A percentile compares a stretch with the other conserved stretches of the same genome.
phyloP scores from a whole-genome alignment of 495 filamentous ascomycete species.

The Chaetomidium leptoderma region DNA sequence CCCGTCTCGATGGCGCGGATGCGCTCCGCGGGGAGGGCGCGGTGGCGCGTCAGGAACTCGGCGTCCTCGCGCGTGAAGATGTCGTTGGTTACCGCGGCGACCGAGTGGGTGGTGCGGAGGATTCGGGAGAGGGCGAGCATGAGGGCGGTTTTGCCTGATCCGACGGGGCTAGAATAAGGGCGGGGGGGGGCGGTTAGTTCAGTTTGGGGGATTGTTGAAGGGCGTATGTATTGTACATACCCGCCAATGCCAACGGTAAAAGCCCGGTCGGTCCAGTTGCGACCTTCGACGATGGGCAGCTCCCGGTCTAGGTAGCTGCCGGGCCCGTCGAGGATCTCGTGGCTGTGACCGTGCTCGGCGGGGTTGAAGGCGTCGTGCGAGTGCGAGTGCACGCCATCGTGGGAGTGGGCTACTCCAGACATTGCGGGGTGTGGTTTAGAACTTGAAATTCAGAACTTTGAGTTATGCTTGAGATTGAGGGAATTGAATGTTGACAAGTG shows the following conservation, averaged over 20 bases:
- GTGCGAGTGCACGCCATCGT: slow-evolving; percentile 33
- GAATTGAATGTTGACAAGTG: background rate
- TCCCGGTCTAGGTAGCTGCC: slow-evolving; percentile 88
- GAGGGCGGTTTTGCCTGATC: slow-evolving; percentile 93
- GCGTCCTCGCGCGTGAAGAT: slow-evolving; percentile 98
- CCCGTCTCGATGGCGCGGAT: slow-evolving; percentile 97
- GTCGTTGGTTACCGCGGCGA: slow-evolving; percentile 97
- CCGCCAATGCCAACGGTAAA: slow-evolving; percentile 97
- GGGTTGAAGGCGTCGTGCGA: slow-evolving; percentile 55
- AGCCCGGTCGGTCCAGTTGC: slow-evolving; percentile 84
- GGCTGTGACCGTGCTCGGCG: slow-evolving; percentile 86
- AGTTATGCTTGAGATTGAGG: background rate
- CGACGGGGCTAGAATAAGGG: slow-evolving; percentile 68
- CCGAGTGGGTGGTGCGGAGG: slow-evolving; percentile 70
- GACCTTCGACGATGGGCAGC: slow-evolving; percentile 83
- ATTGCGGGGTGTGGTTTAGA: slow-evolving; percentile 18
- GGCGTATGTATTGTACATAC: slow-evolving; percentile 48
- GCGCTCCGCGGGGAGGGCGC: slow-evolving; percentile 72
- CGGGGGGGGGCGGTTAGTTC: background rate
- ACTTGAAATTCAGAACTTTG: background rate
- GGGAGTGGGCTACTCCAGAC: slow-evolving; percentile 22
- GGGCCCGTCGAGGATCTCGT: slow-evolving; percentile 93
- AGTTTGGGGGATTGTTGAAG: background rate
- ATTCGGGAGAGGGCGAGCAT: slow-evolving; percentile 86
- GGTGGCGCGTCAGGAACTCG: slow-evolving; percentile 87